phyloP scores from a whole-genome alignment of 441 rosid species.

The Breynia disticha region DNA sequence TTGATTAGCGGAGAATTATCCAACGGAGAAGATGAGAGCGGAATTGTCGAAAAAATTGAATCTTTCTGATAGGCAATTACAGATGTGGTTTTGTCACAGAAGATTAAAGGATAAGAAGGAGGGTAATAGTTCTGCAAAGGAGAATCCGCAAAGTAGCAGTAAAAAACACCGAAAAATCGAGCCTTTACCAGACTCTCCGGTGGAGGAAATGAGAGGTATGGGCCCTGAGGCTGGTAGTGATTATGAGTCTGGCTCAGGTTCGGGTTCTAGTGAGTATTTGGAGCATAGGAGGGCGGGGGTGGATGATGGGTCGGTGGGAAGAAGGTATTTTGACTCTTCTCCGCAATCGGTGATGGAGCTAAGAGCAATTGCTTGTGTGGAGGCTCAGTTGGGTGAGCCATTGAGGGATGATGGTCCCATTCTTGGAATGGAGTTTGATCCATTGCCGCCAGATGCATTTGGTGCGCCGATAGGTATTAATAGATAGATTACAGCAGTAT shows the following conservation, averaged over 20 bases:
- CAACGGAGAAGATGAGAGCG: conserved; percentile 63
- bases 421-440: conserved; percentile 96
- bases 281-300: conserved; percentile 41
- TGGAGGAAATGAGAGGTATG: conserved; percentile 26
- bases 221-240: conserved; percentile 44
- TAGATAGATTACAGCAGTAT: too few species aligned
- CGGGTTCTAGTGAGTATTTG: conserved; percentile 55
- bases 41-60: conserved; percentile 78
- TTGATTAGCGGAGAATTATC: conserved; percentile 67
- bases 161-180: conserved; percentile 41
- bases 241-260: conserved; percentile 48
- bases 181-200: conserved; percentile 34
- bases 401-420: conserved; percentile 94
- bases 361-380: conserved; percentile 82
- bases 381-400: conserved; percentile 90
- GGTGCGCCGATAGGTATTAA: conserved; percentile 79
- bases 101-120: conserved; percentile 81
- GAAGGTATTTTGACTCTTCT: conserved; percentile 51
- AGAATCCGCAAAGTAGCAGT: conserved; percentile 11
- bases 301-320: conserved; percentile 35
- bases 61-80: conserved; percentile 92
- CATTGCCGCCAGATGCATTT: conserved; percentile 93
- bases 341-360: conserved; percentile 58
- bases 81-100: conserved; percentile 99
- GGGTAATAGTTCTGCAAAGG: conserved; percentile 40